These are phyloP conservation scores for Solanum chmielewskii DNA, from an alignment of 257 asterid species.

Conservation along the genomic window DNA sequence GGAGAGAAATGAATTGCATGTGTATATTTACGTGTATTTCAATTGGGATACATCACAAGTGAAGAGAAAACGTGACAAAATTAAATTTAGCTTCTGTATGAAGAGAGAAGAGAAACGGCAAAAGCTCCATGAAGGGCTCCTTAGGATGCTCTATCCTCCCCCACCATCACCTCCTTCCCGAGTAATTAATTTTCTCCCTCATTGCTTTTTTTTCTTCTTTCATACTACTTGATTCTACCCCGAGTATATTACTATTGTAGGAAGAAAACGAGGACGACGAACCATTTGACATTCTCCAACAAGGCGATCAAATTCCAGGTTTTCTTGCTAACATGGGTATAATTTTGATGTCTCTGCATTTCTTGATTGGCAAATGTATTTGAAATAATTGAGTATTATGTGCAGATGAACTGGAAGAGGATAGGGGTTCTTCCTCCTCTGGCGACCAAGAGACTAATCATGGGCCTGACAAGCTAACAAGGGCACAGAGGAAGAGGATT, in stretches of 20 bases:
- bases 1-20: background rate
- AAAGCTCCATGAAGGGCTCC: conserved; percentile 52
- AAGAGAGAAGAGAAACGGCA: conserved; percentile 38
- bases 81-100: conserved; percentile 25
- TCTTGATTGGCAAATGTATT: background rate
- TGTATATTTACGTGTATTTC: too few species aligned
- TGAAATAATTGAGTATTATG: background rate
- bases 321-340: background rate
- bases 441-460: conserved; percentile 3
- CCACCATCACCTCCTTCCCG: conserved; percentile 32
- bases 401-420: conserved; percentile 29
- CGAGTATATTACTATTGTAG: background rate
- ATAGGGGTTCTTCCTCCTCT: conserved; percentile 14
- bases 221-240: background rate
- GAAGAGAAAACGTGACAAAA: background rate
- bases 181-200: background rate
- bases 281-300: background rate
- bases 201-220: background rate
- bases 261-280: conserved; percentile 14
- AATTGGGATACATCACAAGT: background rate
- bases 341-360: background rate
- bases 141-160: conserved; percentile 63
- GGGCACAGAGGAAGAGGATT: conserved; percentile 76
- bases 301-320: conserved; percentile 29
- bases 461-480: conserved; percentile 31